phyloP scores from a whole-genome alignment of 139 green algal genomes.

The Auxenochlorella pyrenoidosa region DNA sequence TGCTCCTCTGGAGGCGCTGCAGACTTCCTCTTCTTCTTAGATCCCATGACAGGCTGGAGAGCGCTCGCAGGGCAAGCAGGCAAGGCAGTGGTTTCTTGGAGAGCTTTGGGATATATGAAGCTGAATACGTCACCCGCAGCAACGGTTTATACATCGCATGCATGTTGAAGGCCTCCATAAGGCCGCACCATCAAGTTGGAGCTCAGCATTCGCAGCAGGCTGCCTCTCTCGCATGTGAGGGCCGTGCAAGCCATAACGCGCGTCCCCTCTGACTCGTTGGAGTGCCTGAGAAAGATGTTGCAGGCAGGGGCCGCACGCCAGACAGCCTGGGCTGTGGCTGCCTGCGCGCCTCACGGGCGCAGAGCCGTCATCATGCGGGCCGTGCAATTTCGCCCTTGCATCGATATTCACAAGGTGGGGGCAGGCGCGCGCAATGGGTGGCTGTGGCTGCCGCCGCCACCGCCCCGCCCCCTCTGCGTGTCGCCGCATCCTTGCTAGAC shows the following conservation, averaged over 20 bases:
- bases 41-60: neutral
- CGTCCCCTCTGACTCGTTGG: too few species aligned
- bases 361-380: neutral
- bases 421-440: neutral
- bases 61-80: neutral
- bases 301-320: neutral
- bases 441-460: neutral
- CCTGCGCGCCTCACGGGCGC: neutral
- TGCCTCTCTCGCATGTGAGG: too few species aligned
- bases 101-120: neutral
- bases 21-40: constrained; percentile 35
- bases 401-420: constrained; percentile 98
- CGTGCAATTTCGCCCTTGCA: constrained; percentile 93
- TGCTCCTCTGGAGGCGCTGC: neutral
- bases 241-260: too few species aligned
- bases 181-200: too few species aligned
- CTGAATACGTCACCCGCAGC: neutral
- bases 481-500: neutral
- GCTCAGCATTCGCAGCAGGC: too few species aligned
- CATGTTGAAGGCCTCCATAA: neutral
- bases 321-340: neutral
- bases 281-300: neutral
- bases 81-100: neutral
- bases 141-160: neutral
- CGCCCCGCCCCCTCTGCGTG: neutral